phyloP scores from a whole-genome alignment of 1,284 basidiomycete genomes.

The Puccinia hordei region DNA sequence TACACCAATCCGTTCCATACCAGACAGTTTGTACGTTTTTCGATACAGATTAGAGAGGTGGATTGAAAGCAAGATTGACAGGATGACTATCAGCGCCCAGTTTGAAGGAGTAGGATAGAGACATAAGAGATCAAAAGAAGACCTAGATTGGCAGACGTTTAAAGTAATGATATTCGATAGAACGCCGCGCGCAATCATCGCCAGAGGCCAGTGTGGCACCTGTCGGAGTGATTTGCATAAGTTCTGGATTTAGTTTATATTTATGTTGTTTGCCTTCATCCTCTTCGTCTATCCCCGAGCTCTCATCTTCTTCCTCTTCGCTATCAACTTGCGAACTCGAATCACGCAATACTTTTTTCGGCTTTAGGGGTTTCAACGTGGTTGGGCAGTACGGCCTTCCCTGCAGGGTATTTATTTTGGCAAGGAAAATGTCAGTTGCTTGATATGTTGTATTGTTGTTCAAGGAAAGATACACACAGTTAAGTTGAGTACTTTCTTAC shows the following conservation, averaged over 20 bases:
- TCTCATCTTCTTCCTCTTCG: constrained; percentile 1
- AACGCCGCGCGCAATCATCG: constrained; percentile 29
- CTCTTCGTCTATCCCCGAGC: not conserved
- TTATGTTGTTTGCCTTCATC: constrained; percentile 23
- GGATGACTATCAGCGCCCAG: not conserved
- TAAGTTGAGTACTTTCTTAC: constrained; percentile 17
- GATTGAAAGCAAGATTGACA: too few species aligned
- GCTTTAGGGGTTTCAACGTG: constrained; percentile 22
- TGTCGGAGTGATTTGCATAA: not conserved
- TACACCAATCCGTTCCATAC: not conserved
- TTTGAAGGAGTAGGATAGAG: too few species aligned
- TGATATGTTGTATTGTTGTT: not conserved
- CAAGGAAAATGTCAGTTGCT: not conserved
- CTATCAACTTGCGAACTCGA: not conserved
- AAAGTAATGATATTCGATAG: constrained; percentile 41
- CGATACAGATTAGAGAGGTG: too few species aligned
- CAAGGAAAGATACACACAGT: constrained; percentile 11
- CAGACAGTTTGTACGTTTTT: not conserved
- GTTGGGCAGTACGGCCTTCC: not conserved
- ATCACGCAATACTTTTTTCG: not conserved
- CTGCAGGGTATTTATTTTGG: constrained; percentile 1
- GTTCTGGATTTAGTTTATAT: not conserved
- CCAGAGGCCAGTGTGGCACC: constrained; percentile 16
- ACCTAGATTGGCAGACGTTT: constrained; percentile 24
- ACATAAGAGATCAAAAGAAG: not conserved